Percentiles rank a stretch among this genome's conserved stretches.
Conservation (phyloP, 2,329 filamentous ascomycete species). For the Trichoderma endophyticum region DNA sequence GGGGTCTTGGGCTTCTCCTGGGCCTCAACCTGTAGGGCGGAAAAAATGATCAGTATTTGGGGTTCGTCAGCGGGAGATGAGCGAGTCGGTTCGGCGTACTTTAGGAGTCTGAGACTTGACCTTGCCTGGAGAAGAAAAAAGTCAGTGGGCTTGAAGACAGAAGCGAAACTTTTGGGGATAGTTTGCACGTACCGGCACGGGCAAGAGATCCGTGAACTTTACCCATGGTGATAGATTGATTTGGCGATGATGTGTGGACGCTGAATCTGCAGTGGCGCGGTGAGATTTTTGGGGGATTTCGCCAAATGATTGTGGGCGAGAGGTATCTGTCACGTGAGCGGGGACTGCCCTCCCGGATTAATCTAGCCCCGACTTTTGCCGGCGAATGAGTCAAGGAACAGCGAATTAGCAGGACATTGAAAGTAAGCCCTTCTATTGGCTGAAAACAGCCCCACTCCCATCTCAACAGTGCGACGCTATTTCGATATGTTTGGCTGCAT, state of each 20-base stretch:
- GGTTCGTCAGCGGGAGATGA: constrained; percentile 23
- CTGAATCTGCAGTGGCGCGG: constrained; percentile 31
- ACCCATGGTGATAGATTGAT: constrained; percentile 64
- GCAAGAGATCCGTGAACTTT: constrained; percentile 93
- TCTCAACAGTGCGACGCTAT: not conserved
- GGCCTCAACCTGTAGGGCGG: constrained; percentile 63
- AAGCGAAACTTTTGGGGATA: constrained; percentile 9
- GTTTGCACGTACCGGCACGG: constrained; percentile 60
- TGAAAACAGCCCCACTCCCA: not conserved
- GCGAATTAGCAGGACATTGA: not conserved
- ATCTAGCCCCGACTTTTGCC: constrained; percentile 13
- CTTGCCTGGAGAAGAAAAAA: constrained; percentile 73
- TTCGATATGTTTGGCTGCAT: not conserved
- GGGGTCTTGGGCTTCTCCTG: constrained; percentile 96
- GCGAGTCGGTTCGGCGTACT: constrained; percentile 51
- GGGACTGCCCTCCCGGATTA: constrained; percentile 37
- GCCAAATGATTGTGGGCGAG: constrained; percentile 39
- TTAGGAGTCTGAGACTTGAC: constrained; percentile 96
- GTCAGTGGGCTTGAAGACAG: constrained; percentile 18
- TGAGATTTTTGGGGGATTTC: constrained; percentile 37
- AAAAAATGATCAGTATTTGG: constrained; percentile 31
- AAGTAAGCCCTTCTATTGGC: not conserved
- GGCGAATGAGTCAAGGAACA: not conserved
- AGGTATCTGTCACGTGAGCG: constrained; percentile 38
- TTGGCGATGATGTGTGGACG: constrained; percentile 39